Conservation (phyloP, 805 yeast genomes). For the Candida easanensis region DNA sequence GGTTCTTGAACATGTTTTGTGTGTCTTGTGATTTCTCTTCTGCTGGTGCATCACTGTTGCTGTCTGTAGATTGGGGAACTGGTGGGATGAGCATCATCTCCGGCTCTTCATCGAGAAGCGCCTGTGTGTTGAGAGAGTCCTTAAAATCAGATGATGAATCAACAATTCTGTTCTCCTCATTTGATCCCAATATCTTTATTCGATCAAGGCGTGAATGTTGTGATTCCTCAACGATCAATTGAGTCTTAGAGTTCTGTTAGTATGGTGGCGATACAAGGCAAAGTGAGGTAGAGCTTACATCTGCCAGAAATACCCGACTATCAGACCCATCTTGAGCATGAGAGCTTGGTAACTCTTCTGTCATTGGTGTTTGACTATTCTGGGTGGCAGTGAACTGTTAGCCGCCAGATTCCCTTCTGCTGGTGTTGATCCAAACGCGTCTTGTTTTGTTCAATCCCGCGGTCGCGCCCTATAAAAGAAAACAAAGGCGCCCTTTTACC, state of each 20-base stretch:
- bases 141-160: slow-evolving; percentile 25
- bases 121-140: slow-evolving; percentile 22
- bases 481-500: too few species aligned
- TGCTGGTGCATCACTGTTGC: neutral
- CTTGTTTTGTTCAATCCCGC: too few species aligned
- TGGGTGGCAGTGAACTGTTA: too few species aligned
- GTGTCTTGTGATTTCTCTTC: slow-evolving; percentile 11
- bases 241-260: slow-evolving; percentile 23
- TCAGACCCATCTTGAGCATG: neutral
- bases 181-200: slow-evolving; percentile 15
- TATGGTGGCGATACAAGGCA: neutral
- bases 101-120: slow-evolving; percentile 11
- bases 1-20: slow-evolving; percentile 18
- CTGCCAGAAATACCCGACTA: slow-evolving; percentile 2
- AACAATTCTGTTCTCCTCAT: slow-evolving; percentile 24
- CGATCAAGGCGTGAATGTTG: slow-evolving; percentile 10
- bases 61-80: neutral
- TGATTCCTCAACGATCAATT: slow-evolving; percentile 16
- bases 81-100: slow-evolving; percentile 6
- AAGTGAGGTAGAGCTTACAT: slow-evolving; percentile 7
- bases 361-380: slow-evolving; percentile 3
- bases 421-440: too few species aligned
- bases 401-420: too few species aligned
- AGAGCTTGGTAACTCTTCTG: slow-evolving; percentile 5
- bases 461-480: too few species aligned